Evolutionary conservation across 179 eudicot species (phyloP).

Genomic region (Spinacia oleracea): DNA sequence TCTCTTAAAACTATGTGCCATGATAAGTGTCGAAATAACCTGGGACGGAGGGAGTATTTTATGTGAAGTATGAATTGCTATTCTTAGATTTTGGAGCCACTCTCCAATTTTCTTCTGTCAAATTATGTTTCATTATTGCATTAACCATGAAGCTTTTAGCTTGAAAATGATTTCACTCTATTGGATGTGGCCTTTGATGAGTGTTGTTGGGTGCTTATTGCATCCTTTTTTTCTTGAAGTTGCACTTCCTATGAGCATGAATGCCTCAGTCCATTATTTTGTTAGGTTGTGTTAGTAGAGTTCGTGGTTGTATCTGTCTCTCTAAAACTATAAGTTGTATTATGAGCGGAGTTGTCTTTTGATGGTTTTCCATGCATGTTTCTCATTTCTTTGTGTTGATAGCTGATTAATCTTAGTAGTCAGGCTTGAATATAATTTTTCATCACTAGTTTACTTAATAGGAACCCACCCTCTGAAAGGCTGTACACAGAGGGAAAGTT

Average conservation of each 20-base stretch:
- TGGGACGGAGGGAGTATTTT: no score
- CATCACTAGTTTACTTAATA: background rate
- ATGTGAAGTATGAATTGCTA: background rate
- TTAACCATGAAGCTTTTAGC: background rate
- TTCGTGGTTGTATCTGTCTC: background rate
- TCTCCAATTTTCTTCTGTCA: background rate
- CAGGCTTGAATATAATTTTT: background rate
- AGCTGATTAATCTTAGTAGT: conserved; percentile 5
- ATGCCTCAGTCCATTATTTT: background rate
- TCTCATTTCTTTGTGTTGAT: background rate
- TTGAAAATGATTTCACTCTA: background rate
- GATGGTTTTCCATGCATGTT: background rate
- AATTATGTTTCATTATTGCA: background rate
- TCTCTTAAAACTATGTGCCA: no score
- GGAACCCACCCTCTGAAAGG: background rate
- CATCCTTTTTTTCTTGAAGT: conserved; percentile 11
- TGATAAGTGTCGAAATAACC: no score
- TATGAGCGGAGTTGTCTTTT: background rate
- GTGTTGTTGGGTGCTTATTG: background rate
- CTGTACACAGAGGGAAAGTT: background rate
- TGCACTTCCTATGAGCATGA: background rate
- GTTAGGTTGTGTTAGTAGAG: background rate
- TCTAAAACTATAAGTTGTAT: background rate
- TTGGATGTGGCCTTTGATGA: background rate
- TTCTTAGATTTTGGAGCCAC: background rate